phyloP scores from a whole-genome alignment of 768 basidiomycete species.

The Trametopsis cervina region DNA sequence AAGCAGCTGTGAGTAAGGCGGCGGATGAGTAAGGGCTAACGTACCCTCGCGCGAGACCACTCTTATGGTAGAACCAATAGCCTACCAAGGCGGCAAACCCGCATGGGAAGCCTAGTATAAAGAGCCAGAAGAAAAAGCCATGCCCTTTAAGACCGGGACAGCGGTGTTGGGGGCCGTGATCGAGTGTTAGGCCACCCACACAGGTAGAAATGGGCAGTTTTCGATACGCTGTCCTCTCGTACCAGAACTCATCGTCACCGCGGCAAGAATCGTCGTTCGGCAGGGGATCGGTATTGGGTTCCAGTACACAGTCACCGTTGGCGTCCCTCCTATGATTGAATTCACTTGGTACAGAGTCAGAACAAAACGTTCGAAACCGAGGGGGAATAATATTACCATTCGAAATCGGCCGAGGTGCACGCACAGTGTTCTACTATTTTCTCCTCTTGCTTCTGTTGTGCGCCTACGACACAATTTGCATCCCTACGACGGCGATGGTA shows the following conservation, averaged over 20 bases:
- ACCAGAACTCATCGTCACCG: constrained; percentile 75
- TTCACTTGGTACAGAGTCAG: constrained; percentile 48
- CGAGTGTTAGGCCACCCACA: constrained; percentile 70
- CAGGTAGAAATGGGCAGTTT: constrained; percentile 88
- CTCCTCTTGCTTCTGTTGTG: constrained; percentile 45
- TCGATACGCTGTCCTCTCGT: constrained; percentile 86
- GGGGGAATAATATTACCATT: constrained; percentile 59
- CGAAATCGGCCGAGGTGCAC: constrained; percentile 76
- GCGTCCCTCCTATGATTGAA: constrained; percentile 79
- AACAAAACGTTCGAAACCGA: background rate
- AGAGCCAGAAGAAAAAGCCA: constrained; percentile 78
- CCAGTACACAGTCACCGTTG: constrained; percentile 70
- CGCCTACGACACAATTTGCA: constrained; percentile 78
- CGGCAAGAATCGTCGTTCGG: constrained; percentile 56
- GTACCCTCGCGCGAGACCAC: constrained; percentile 69
- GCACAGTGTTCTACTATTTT: constrained; percentile 62
- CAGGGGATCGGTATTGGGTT: constrained; percentile 59
- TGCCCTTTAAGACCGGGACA: constrained; percentile 81
- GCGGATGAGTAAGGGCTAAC: constrained; percentile 22
- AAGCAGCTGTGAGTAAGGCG: constrained; percentile 11
- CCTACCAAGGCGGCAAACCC: constrained; percentile 67
- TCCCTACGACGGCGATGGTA: constrained; percentile 85
- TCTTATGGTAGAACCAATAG: constrained; percentile 76
- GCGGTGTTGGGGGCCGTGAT: constrained; percentile 63
- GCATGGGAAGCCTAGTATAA: constrained; percentile 71